Base-by-base conservation (phyloP, 2,329 filamentous ascomycete genomes). In the Exutisphaerella laricina region DNA sequence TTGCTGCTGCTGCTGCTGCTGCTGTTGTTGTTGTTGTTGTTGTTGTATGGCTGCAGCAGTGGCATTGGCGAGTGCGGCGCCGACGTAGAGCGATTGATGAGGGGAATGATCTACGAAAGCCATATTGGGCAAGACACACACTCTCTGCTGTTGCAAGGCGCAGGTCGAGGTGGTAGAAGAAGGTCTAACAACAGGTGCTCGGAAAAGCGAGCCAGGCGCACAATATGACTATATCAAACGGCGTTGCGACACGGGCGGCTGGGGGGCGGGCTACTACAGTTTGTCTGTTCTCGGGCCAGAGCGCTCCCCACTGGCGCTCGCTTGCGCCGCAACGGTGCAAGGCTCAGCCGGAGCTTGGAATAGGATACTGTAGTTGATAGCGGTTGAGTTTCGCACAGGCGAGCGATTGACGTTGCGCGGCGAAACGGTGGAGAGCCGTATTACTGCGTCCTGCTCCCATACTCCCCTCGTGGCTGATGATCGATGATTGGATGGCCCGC, bases 391-490 rank as follows among this genome's bases (percentile, higher is more conserved):
- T n/a, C n/a, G 23, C 23, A 6, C 23, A 12, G 12, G 23, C 23
- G 23, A 26, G 23, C n/a, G 13, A 18, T n/a, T 33, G 9, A 33
- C 30, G 14, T 33, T 5, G 21, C n/a, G 20, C 33, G 33, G 33
- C 20, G 18, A 35, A 23, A 35, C 33, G 33, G 33, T 23, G 33
- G 33, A 35, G 33, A 35, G 33, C 33, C 33, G 33, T 35, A 23
- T 35, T 12, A 35, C 33, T 35, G 33, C 33, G 21, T 35, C 33
- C 18, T 35, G 18, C 17, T 2, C 23, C 18, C 32, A 35, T 17
- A 26, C 23, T 12, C 4, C 2, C 16, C 14, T 9, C 20, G 33
- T 5, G 21, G 18, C 17, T 23, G 8, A 16, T 5, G 18, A 35
- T 23, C 5, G 18, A 35, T 23, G 18, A 35, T 35, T 35, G 33